Base-by-base conservation (phyloP, 2,329 filamentous ascomycete species). In the Ophiosphaerella korrae region DNA sequence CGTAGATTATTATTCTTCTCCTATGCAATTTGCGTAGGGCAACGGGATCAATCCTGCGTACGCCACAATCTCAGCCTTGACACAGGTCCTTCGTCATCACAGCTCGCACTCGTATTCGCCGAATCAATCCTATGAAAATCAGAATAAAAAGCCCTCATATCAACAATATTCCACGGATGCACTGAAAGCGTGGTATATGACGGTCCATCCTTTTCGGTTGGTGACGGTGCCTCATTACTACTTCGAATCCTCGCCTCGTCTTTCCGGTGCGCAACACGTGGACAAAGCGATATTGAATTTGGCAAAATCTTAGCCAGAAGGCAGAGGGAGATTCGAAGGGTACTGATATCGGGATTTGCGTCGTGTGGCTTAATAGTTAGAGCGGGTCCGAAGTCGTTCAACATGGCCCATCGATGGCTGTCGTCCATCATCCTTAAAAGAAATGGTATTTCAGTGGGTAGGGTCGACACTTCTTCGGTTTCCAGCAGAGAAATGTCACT, bases 341-440 rank as follows among this genome's bases (percentile, higher is more conserved):
- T 48, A 31, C 45, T 48, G 21, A 32, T 40, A n/a, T 48, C 39
- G 1, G 21, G 21, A 13, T 40, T 31, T 8, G 38, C 31, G 8
- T 34, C 33, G n/a, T 40, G 45, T 11, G 38, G 16, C 13, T 39
- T 29, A 18, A 48, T 48, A 2, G 38, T 42, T 5, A 48, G 29
- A 6, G 38, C 38, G 8, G 37, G 31, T 3, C 38, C 37, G 14
- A 48, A 48, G 2, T 32, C 45, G 18, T 23, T 18, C 5, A 42
- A 18, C 16, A 49, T 29, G 6, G 40, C 46, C 11, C 14, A 11
- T 2, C 39, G n/a, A 24, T 49, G 46, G 12, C 38, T 34, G 12
- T 49, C 34, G 18, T 49, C 46, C 46, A 49, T 49, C 23, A 42
- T 43, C 13, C 26, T 42, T 3, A 49, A 40, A 16, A 49, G 9